phyloP scores from a whole-genome alignment of 768 basidiomycete species.

The Rhodotorula diobovata region DNA sequence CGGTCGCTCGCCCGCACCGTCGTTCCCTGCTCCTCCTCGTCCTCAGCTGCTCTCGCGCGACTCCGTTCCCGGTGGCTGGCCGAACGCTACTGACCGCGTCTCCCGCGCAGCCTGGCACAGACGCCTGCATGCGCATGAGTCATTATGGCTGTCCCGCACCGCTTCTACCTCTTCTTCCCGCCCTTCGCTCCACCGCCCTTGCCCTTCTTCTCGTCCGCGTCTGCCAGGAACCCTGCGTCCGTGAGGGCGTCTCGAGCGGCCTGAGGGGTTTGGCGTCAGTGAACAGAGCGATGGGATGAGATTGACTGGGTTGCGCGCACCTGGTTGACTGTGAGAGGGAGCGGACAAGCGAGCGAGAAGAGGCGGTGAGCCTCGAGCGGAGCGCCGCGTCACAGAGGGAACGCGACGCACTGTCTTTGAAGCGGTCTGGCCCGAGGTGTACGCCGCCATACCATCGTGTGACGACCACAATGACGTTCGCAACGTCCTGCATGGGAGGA shows the following conservation, averaged over 20 bases:
- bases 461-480: slow-evolving; percentile 78
- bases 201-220: slow-evolving; percentile 44
- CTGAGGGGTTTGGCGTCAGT: slow-evolving; percentile 44
- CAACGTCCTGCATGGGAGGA: slow-evolving; percentile 36
- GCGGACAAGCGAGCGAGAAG: neutral
- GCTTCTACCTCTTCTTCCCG: slow-evolving; percentile 9
- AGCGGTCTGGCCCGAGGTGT: slow-evolving; percentile 57
- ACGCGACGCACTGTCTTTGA: slow-evolving; percentile 56
- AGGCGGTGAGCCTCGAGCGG: neutral
- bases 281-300: neutral
- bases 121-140: no score
- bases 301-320: neutral
- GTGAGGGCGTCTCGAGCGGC: slow-evolving; percentile 88
- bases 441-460: slow-evolving; percentile 92
- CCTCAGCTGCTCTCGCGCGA: no score
- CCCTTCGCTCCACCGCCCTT: neutral
- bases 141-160: neutral
- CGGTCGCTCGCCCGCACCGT: no score
- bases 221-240: slow-evolving; percentile 70
- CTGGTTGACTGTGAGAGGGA: neutral
- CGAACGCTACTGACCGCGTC: no score
- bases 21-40: no score
- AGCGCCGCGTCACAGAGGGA: neutral
- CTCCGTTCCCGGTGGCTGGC: no score
- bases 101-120: no score